Evolutionary conservation across 306 rosid genomes (phyloP), one percentile per base, ranked within the genome.

Genomic region (Coriaria nepalensis): DNA sequence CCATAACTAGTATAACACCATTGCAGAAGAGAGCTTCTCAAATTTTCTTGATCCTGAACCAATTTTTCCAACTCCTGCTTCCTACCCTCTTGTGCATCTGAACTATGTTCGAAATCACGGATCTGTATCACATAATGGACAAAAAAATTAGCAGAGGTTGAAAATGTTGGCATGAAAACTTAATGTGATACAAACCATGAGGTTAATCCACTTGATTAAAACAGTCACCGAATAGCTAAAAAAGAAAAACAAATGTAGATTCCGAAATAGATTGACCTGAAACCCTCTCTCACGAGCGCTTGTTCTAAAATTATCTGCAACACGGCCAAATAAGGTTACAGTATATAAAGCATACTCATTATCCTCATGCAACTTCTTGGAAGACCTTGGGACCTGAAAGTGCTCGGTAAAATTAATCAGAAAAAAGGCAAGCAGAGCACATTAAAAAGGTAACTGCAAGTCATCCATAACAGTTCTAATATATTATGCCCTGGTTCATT

Each of bases 1-100:
- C 94, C 96, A 35, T 87, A 87, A 69, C 96, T 87, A 53, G 87
- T 73, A 39, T 73, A 78, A 64, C 87, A 83, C 96, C 96, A 87
- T 49, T 83, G 94, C 75, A 87, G 60, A 49, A 83, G 76, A 68
- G 94, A 83, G 77, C 79, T 68, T 70, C 82, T 78, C 63, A 87
- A 61, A 69, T 56, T 78, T 69, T 80, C 94, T 71, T 80, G 94
- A 68, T 78, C 96, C 58, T 71, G 87, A 52, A 78, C 38, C 76
- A 87, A 63, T 71, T 78, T 80, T 53, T 82, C 87, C 43, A 80
- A 67, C 73, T 87, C 94, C 63, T 68, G 79, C 76, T 83, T 83
- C 59, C 78, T 62, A 41, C 61, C 65, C 63, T 83, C 96, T 38
- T 78, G 87, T 60, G 94, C 76, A 71, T 80, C 96, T 35, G 80